Evolutionary conservation across 345 rosid genomes (phyloP).

Genomic region (Citrus trifoliata): DNA sequence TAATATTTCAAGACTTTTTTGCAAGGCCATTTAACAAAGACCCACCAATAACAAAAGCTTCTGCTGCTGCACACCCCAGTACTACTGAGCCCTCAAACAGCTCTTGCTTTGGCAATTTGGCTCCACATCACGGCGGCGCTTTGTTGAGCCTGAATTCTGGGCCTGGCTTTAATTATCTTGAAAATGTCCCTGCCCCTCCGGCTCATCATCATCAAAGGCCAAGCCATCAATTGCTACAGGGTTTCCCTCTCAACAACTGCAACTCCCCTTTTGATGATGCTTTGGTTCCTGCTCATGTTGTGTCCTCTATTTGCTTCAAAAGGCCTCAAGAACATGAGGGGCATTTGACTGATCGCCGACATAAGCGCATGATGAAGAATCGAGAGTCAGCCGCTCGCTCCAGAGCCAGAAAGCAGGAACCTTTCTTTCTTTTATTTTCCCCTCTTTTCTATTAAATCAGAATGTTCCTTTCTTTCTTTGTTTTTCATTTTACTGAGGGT

Average conservation of each 20-base stretch:
- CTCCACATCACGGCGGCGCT: constrained; percentile 12
- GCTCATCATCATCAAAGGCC: neutral
- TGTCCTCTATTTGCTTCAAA: constrained; percentile 13
- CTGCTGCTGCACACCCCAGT: neutral
- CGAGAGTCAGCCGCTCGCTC: constrained; percentile 67
- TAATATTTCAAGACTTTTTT: constrained; percentile 34
- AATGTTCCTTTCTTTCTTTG: neutral
- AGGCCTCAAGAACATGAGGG: constrained; percentile 19
- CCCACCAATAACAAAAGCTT: neutral
- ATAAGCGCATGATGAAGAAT: constrained; percentile 57
- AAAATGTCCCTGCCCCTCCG: neutral
- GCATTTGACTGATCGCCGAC: constrained; percentile 25
- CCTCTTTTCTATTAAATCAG: neutral
- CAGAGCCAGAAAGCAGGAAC: constrained; percentile 59
- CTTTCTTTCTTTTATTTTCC: neutral
- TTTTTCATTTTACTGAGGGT: neutral
- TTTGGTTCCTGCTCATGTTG: constrained; percentile 14
- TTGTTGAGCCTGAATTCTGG: constrained; percentile 30
- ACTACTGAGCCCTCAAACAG: neutral
- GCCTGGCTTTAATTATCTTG: constrained; percentile 11
- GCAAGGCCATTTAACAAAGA: constrained; percentile 21
- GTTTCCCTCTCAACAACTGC: neutral
- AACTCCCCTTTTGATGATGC: neutral
- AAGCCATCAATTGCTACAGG: neutral
- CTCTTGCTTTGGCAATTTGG: neutral